Evolutionary conservation across 208 protist genomes (phyloP), one percentile per base, ranked within the genome.

Genomic region (Porcisia deanei): DNA sequence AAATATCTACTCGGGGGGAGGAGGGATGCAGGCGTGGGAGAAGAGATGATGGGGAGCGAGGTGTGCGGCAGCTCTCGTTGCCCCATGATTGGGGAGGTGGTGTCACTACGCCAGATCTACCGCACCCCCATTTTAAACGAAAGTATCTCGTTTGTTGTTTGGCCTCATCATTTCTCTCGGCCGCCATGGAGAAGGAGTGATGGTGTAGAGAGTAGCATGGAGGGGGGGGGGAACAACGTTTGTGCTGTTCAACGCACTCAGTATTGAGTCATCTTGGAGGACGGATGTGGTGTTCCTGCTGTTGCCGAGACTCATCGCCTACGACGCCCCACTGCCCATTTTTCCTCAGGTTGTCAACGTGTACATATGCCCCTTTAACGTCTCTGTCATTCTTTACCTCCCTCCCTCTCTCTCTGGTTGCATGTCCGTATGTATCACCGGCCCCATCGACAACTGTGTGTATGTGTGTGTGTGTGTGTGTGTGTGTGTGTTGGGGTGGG

Each of bases 341-440:
- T 67, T 47, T n/a, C 45, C 41, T 37, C 41, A 49, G 41, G 34
- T n/a, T 47, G 20, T 30, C 63, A 49, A 47, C 10, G 63, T 41
- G 63, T 49, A 12, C 41, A 49, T 30, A 18, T 18, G 41, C 22
- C 18, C 34, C 22, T n/a, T 14, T 12, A 34, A 49, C 16, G 10
- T 57, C 43, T 57, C 65, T 57, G 53, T 14, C 47, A 22, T 49
- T 14, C 67, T 18, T 12, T 54, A 18, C 43, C 22, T 25, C 39
- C 43, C 45, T 57, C 65, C 43, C 65, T 70, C 65, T 39, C 12
- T 73, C 55, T 63, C 5, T 47, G 52, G 59, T 7, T 34, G 43
- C 63, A 68, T 68, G 30, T 68, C 39, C 25, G 63, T 52, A 49
- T 49, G 3, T 49, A 12, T 52, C 47, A 52, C 47, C 47, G 47